phyloP scores from a whole-genome alignment of 345 rosid species.

The Excoecaria agallocha region DNA sequence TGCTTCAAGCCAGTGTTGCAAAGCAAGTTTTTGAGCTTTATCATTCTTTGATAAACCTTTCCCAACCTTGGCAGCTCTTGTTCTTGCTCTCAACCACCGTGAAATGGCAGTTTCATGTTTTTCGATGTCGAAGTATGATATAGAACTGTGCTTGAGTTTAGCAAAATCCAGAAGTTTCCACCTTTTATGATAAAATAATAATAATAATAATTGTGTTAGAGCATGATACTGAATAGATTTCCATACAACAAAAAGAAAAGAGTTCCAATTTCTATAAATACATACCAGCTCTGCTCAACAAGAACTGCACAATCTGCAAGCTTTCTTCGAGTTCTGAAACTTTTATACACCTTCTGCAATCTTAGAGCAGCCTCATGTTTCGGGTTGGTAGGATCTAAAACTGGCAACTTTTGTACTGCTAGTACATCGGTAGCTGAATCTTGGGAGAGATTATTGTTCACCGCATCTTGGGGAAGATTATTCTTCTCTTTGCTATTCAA shows the following conservation, averaged over 20 bases:
- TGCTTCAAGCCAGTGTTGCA: constrained; percentile 98
- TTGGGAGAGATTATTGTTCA: constrained; percentile 4
- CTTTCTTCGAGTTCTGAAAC: constrained; percentile 91
- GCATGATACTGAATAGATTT: background rate
- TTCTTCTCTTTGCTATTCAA: constrained; percentile 16
- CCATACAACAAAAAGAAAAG: background rate
- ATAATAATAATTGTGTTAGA: constrained; percentile 24
- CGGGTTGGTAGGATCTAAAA: constrained; percentile 53
- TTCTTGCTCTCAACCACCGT: constrained; percentile 96
- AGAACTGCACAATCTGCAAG: constrained; percentile 94
- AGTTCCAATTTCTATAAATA: background rate
- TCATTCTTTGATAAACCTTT: constrained; percentile 91
- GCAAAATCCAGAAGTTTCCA: constrained; percentile 91
- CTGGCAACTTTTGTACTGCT: constrained; percentile 23
- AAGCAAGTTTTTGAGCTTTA: constrained; percentile 75
- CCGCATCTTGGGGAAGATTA: constrained; percentile 6
- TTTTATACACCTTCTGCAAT: constrained; percentile 87
- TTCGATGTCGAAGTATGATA: constrained; percentile 83
- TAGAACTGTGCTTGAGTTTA: constrained; percentile 78
- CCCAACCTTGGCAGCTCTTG: constrained; percentile 91
- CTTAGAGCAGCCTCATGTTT: constrained; percentile 79
- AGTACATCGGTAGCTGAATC: constrained; percentile 16
- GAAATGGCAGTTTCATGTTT: constrained; percentile 93
- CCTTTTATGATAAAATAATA: constrained; percentile 38
- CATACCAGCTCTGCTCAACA: constrained; percentile 85